Evolutionary conservation across 2,329 filamentous ascomycete species (phyloP), one percentile per base, ranked within the genome.

Genomic region (Botrytis galanthina): DNA sequence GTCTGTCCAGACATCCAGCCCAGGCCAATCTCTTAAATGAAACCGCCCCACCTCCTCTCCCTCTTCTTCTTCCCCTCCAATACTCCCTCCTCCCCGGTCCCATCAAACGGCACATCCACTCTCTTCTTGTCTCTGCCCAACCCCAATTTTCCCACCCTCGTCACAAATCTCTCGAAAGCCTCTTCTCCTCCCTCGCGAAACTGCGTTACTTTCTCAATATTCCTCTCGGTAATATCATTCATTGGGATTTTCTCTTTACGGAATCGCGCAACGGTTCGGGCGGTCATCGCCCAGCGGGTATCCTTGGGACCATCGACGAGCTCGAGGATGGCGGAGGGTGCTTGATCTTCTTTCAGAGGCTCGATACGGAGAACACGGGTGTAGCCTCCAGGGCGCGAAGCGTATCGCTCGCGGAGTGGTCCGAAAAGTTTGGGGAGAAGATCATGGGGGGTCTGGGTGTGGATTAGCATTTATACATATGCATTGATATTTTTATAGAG

Each of bases 261-360:
- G 80, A 90, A 87, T 37, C 90, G 87, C 61, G 93, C 93, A 10
- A 98, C 87, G 0, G 93, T 91, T 78, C 92, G 92, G 39, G 96
- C 96, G 4, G 95, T 97, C 88, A 98, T 91, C 79, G 94, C 93
- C 84, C 98, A 98, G 48, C 95, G 92, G 86, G 97, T 93, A 83
- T 99, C 96, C 82, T 91, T 92, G 48, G 94, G 94, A 51, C 95
- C 95, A 83, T 99, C 96, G 75, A 99, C 95, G 46, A 99, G 89
- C 84, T 98, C 94, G 66, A 99, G 90, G 76, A 99, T 95, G 35
- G 96, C 95, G 48, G 92, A 95, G 76, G 91, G 89, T 14, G 93
- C 95, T 84, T 98, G 94, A 83, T 98, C 95, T 82, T 87, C 86
- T 80, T 95, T 94, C 79, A 92, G 89, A 73, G 96, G 93, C 84